Evolutionary conservation across 345 rosid genomes (phyloP).

Genomic region (Syzygium jambos): DNA sequence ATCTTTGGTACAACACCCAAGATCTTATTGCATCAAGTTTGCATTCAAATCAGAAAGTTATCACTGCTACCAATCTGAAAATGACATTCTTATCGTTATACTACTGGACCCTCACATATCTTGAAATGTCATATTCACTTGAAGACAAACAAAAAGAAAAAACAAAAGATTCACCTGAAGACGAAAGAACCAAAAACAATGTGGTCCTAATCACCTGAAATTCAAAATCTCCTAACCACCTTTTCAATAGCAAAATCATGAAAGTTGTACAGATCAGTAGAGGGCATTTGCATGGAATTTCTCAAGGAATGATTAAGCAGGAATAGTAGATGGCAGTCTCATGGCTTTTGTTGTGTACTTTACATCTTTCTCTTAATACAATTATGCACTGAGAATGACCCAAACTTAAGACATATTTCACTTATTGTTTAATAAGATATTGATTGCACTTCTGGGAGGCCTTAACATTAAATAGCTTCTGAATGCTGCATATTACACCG

Average conservation of each 20-base stretch:
- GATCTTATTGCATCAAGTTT: not conserved
- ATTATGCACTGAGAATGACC: not conserved
- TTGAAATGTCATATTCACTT: not conserved
- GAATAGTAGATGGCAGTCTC: not conserved
- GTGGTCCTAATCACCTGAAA: not conserved
- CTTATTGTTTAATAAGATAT: not conserved
- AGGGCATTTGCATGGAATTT: not conserved
- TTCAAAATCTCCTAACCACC: not conserved
- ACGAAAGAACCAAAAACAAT: not conserved
- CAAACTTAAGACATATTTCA: not conserved
- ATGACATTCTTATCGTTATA: not conserved
- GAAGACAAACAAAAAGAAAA: not conserved
- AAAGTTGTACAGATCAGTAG: not conserved
- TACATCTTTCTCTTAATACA: not conserved
- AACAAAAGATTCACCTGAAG: not conserved
- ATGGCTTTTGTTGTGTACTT: not conserved
- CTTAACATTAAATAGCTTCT: not conserved
- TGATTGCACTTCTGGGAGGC: not conserved
- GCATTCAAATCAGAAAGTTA: not conserved
- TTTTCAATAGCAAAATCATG: not conserved
- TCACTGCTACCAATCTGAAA: not conserved
- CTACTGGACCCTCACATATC: not conserved
- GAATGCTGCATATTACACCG: not conserved
- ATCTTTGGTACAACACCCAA: not conserved
- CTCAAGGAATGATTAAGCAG: not conserved